phyloP scores from a whole-genome alignment of 2,329 filamentous ascomycete genomes.

The Hypoxylon sp. region DNA sequence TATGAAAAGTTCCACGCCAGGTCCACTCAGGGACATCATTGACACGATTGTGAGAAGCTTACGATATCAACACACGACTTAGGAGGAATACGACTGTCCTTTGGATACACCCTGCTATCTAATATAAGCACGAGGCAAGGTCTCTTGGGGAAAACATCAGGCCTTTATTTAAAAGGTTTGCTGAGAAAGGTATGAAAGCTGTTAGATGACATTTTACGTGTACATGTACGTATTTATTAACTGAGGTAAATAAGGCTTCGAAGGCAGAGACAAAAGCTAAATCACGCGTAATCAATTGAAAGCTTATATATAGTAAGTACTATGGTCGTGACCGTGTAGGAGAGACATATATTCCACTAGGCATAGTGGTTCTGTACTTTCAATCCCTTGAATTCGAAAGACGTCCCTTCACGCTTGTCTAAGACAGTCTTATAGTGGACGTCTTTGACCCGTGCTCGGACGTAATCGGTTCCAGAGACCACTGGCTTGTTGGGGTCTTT shows the following conservation, averaged over 20 bases:
- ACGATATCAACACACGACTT: neutral
- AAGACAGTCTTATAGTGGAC: constrained; percentile 63
- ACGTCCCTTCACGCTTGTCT: constrained; percentile 61
- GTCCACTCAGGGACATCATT: constrained; percentile 1
- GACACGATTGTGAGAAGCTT: neutral
- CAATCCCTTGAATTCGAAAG: constrained; percentile 59
- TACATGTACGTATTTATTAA: no score
- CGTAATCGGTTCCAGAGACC: constrained; percentile 61
- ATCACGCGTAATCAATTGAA: neutral
- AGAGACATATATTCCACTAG: constrained; percentile 7
- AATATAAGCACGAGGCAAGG: neutral
- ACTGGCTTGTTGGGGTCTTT: constrained; percentile 56
- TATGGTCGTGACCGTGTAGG: neutral
- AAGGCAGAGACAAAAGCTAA: no score
- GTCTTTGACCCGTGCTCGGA: constrained; percentile 63
- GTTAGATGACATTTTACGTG: no score
- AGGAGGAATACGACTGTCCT: no score
- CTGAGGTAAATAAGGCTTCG: no score
- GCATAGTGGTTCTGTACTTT: constrained; percentile 49
- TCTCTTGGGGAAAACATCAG: neutral
- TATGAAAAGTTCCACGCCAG: neutral
- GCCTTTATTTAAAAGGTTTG: neutral
- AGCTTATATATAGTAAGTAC: neutral
- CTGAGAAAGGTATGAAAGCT: no score
- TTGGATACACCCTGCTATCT: no score